phyloP scores from a whole-genome alignment of 1,284 basidiomycete genomes.

The Apiotrichum veenhuisii region DNA sequence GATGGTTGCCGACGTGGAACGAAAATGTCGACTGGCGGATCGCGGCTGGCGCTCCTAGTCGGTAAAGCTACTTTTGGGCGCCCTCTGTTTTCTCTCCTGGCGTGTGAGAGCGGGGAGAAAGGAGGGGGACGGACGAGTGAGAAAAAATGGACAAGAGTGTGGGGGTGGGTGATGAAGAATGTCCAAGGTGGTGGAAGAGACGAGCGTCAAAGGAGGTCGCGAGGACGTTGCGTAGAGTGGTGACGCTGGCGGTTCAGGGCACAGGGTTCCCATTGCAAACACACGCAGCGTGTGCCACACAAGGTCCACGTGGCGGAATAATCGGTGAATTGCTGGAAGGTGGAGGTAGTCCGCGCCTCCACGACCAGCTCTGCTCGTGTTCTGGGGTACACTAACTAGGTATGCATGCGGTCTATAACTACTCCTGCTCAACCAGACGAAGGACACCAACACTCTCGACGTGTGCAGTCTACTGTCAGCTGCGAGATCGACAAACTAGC shows the following conservation, averaged over 20 bases:
- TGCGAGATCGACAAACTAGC: background rate
- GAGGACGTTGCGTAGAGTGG: background rate
- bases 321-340: background rate
- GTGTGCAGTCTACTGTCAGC: conserved; percentile 25
- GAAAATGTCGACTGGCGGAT: background rate
- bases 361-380: too few species aligned
- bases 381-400: background rate
- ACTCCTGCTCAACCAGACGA: conserved; percentile 40
- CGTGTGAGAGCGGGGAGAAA: background rate
- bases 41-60: background rate
- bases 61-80: background rate
- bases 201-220: background rate
- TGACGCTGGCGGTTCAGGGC: conserved; percentile 9
- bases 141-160: background rate
- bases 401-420: conserved; percentile 3
- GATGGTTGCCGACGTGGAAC: too few species aligned
- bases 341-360: background rate
- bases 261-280: background rate
- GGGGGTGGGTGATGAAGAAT: background rate
- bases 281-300: background rate
- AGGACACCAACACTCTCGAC: conserved; percentile 61
- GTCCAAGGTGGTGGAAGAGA: background rate
- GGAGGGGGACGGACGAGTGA: background rate
- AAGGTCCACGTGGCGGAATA: conserved; percentile 2
- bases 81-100: background rate